Evolutionary conservation across 345 rosid species (phyloP), one percentile per base, ranked within the genome.

Genomic region (Carallia brachiata): DNA sequence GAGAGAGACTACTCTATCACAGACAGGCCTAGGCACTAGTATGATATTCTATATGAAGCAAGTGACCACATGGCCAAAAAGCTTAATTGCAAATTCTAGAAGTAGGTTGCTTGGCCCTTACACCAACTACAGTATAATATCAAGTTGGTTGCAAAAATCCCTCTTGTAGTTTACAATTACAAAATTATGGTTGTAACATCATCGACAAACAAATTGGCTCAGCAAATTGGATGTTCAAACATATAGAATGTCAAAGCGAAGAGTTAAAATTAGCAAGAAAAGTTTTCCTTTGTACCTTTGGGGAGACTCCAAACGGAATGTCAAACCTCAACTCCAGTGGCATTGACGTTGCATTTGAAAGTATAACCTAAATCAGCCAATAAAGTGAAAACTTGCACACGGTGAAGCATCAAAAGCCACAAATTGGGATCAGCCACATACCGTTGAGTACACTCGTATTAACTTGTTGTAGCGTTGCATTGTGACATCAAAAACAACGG

Each of bases 401-500:
- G 28, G 12, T 18, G 30, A 54, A 58, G 68, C 30, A 77, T 36
- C 47, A 64, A 72, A 71, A 63, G 72, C 39, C 54, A 9, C 44
- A 28, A 64, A 40, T 44, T 44, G 63, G 32, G 32, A 74, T 8
- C 4, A 30, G 6, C 2, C 66, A 81, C 92, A 64, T 87, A 93
- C 97, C 40, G 96, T 93, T 54, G 98, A 89, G 84, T 93, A 93
- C 71, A 93, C 71, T 56, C 89, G 88, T 70, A 93, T 85, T 71
- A 91, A 83, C 82, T 93, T 93, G 89, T 90, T 89, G 75, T 87
- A 87, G 62, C 83, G 96, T 79, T 86, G 88, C 73, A 89, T 73
- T 47, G 96, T 91, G 80, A 93, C 98, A 84, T 93, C 98, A 76
- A 80, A 88, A 69, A 93, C 90, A 75, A 93, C 97, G 61, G 98